Percentiles rank a stretch among this genome's conserved stretches.
Evolutionary conservation across 441 rosid species (phyloP).

Genomic region (Syzygium syzygioides): DNA sequence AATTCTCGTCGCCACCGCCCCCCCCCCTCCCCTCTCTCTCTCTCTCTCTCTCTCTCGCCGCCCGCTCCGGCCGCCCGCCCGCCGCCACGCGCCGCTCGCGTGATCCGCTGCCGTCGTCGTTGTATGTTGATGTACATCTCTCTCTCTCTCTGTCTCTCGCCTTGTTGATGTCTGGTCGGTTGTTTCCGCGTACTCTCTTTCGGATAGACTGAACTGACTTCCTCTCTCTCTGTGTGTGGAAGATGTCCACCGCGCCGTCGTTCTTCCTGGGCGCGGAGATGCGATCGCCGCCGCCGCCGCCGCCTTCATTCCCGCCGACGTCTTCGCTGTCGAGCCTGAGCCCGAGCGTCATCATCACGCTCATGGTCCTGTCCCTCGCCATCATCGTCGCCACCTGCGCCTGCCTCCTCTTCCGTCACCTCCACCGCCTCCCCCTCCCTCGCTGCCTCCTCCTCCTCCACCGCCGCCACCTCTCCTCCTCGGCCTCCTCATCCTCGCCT

Average conservation of each 20-base stretch:
- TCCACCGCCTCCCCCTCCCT: constrained; percentile 47
- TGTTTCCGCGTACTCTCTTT: neutral
- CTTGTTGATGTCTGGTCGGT: neutral
- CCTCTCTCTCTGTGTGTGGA: neutral
- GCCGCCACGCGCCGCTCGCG: neutral
- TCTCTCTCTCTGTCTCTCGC: neutral
- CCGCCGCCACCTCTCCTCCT: constrained; percentile 8
- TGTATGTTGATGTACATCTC: neutral
- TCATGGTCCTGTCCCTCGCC: constrained; percentile 50
- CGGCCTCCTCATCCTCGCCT: constrained; percentile 33
- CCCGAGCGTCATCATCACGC: constrained; percentile 54
- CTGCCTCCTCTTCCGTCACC: constrained; percentile 68
- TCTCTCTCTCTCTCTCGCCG: neutral
- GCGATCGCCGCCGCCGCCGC: neutral
- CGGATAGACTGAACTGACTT: neutral
- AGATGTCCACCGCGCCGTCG: constrained; percentile 11
- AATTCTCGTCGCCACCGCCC: neutral
- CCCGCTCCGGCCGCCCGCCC: neutral
- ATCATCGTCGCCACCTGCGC: constrained; percentile 59
- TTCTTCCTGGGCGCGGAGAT: neutral
- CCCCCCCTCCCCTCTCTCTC: neutral
- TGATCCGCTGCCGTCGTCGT: neutral
- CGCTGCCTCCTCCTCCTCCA: constrained; percentile 27
- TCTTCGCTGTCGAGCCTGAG: constrained; percentile 36
- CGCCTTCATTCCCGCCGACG: constrained; percentile 10